Conservation (phyloP, 352 stramenopile genomes). For the Phytopythium oedochilum region DNA sequence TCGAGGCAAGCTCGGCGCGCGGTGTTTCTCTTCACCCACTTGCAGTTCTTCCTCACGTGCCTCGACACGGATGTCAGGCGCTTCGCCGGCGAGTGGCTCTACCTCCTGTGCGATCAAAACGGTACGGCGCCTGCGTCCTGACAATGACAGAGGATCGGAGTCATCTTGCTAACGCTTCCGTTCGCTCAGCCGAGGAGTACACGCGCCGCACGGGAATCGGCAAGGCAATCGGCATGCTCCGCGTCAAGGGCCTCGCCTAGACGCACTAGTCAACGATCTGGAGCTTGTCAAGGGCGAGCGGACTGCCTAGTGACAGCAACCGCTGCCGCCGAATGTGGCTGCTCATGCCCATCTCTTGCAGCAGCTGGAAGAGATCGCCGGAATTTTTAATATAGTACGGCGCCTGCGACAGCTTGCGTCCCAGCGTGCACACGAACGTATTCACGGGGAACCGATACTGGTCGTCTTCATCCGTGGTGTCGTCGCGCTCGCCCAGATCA, state of each 20-base stretch:
- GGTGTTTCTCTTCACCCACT: constrained; percentile 48
- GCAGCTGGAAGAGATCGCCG: constrained; percentile 73
- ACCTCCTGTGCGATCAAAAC: constrained; percentile 68
- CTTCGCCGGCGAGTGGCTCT: constrained; percentile 69
- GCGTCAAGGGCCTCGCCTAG: constrained; percentile 57
- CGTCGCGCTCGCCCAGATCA: constrained; percentile 11
- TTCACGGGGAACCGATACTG: constrained; percentile 77
- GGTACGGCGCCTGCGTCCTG: constrained; percentile 21
- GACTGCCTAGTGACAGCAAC: constrained; percentile 48
- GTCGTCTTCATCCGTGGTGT: constrained; percentile 30
- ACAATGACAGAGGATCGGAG: neutral
- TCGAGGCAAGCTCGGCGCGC: constrained; percentile 4
- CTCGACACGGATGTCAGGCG: constrained; percentile 65
- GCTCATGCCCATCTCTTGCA: constrained; percentile 83
- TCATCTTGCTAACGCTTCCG: constrained; percentile 8
- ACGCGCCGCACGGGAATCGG: constrained; percentile 62
- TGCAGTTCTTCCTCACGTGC: constrained; percentile 70
- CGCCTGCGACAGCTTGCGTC: constrained; percentile 76
- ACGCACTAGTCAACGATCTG: constrained; percentile 4
- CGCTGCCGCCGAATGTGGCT: constrained; percentile 74
- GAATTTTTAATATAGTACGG: constrained; percentile 88
- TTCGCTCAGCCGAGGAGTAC: constrained; percentile 55
- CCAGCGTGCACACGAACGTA: constrained; percentile 82
- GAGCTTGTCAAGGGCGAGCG: constrained; percentile 5
- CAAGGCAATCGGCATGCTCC: constrained; percentile 71